These are phyloP conservation scores for Naganishia antarctica DNA, from an alignment of 768 basidiomycete species.

Conservation along the genomic window DNA sequence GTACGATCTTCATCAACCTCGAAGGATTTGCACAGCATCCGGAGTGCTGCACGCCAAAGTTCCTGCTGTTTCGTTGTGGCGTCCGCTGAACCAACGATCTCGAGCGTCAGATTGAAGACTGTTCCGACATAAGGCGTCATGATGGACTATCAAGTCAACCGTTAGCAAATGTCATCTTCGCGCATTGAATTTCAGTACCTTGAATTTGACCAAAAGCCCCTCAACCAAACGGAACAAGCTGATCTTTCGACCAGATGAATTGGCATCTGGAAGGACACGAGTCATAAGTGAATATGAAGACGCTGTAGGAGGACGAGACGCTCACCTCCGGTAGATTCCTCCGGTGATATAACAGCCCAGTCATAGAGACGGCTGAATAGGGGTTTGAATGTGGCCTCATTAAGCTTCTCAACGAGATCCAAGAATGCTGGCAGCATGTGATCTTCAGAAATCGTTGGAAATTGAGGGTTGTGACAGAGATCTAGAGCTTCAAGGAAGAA, in stretches of 20 bases:
- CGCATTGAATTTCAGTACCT: conserved; percentile 54
- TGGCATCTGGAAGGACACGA: not conserved
- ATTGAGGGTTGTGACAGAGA: conserved; percentile 47
- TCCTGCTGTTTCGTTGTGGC: conserved; percentile 48
- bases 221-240: conserved; percentile 72
- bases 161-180: not conserved
- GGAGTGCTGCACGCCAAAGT: conserved; percentile 64
- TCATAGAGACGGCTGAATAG: conserved; percentile 87
- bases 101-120: conserved; percentile 63
- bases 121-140: conserved; percentile 89
- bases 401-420: conserved; percentile 84
- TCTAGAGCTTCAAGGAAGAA: conserved; percentile 76
- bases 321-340: conserved; percentile 2
- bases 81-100: conserved; percentile 53
- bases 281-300: conserved; percentile 27
- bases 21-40: conserved; percentile 65
- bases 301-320: conserved; percentile 34
- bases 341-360: conserved; percentile 61
- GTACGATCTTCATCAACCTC: conserved; percentile 73
- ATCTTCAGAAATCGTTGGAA: conserved; percentile 27
- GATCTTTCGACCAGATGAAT: conserved; percentile 53
- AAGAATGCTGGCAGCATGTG: conserved; percentile 67
- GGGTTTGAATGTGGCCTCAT: conserved; percentile 84
- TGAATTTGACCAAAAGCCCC: conserved; percentile 77
- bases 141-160: conserved; percentile 56